A percentile compares a stretch with the other conserved stretches of the same genome.
These are phyloP conservation scores for Tilletiaria anomala DNA, from an alignment of 1,284 basidiomycete genomes.

Conservation along the genomic window DNA sequence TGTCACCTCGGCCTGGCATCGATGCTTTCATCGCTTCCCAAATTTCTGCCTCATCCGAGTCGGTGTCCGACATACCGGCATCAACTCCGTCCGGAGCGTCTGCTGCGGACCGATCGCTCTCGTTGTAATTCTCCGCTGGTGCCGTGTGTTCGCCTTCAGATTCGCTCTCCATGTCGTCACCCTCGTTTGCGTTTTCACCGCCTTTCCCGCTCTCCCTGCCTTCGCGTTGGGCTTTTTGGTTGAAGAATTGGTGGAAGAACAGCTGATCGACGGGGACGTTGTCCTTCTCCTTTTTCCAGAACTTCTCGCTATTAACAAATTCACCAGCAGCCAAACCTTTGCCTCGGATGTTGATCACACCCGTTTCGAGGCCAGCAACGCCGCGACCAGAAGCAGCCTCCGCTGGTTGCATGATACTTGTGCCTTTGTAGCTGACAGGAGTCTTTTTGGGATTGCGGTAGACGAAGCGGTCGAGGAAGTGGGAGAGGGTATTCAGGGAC, in stretches of 20 bases:
- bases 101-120: constrained; percentile 11
- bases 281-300: constrained; percentile 58
- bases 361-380: not conserved
- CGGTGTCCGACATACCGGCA: constrained; percentile 24
- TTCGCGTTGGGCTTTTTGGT: constrained; percentile 27
- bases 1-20: constrained; percentile 39
- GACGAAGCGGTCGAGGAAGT: constrained; percentile 76
- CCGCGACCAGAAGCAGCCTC: constrained; percentile 43
- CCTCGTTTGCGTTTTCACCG: constrained; percentile 43
- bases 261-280: constrained; percentile 77
- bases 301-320: constrained; percentile 62
- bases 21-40: constrained; percentile 43
- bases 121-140: constrained; percentile 2
- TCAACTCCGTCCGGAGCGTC: constrained; percentile 8
- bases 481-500: constrained; percentile 77
- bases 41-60: constrained; percentile 38
- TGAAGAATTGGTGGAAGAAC: constrained; percentile 39
- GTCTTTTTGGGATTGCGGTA: constrained; percentile 91
- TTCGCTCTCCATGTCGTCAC: constrained; percentile 47
- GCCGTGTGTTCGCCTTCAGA: constrained; percentile 38
- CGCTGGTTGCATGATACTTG: constrained; percentile 69
- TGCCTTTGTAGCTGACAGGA: constrained; percentile 55
- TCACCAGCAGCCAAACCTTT: constrained; percentile 38
- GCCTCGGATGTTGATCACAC: constrained; percentile 1
- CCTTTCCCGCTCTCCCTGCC: constrained; percentile 2